These are phyloP conservation scores for barrel medic (Medicago truncatula) DNA, from an alignment of 306 rosid genomes.

Conservation along the genomic window MtrunA17r5.0-ANR NC_053048.1:55524501-55525000, in stretches of 20 bases:
- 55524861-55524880: constrained; percentile 18
- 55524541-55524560: constrained; percentile 57
- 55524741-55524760: constrained; percentile 56
- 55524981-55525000: constrained; percentile 92
- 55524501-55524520: constrained; percentile 88
- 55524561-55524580: constrained; percentile 35
- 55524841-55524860: constrained; percentile 23
- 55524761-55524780: constrained; percentile 60
- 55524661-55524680: constrained; percentile 31
- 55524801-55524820: constrained; percentile 3
- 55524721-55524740: constrained; percentile 53
- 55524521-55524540: constrained; percentile 73
- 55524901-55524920: constrained; percentile 13
- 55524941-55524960: neutral
- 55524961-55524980: constrained; percentile 31
- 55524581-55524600: constrained; percentile 39
- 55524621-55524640: constrained; percentile 3
- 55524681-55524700: constrained; percentile 66
- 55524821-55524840: constrained; percentile 27
- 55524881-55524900: constrained; percentile 6
- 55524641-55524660: constrained; percentile 40
- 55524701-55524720: constrained; percentile 59
- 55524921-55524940: constrained; percentile 19
- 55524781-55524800: constrained; percentile 36
- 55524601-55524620: constrained; percentile 12